Percentiles rank a stretch among this genome's conserved stretches.
Conservation (phyloP, 2,329 filamentous ascomycete species). For the Fusarium mundagurra region DNA sequence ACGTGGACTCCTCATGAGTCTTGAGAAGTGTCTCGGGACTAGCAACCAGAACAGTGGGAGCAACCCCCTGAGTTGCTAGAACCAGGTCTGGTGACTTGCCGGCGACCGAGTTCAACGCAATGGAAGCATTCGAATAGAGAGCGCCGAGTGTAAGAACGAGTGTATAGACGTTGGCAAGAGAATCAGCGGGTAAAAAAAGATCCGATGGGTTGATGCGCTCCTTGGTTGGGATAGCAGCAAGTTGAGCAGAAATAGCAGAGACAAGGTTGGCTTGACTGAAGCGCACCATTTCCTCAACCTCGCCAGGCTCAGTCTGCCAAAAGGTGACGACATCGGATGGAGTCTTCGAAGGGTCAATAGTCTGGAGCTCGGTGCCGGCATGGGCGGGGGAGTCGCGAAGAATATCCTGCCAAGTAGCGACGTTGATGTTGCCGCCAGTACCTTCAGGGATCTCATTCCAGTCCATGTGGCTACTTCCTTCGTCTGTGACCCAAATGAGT, state of each 20-base stretch:
- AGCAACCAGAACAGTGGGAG: slow-evolving; percentile 84
- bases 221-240: slow-evolving; percentile 76
- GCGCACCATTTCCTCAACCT: slow-evolving; percentile 76
- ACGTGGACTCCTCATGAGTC: slow-evolving; percentile 70
- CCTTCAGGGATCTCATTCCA: slow-evolving; percentile 90
- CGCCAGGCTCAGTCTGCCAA: slow-evolving; percentile 66
- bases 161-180: slow-evolving; percentile 81
- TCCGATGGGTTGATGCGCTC: slow-evolving; percentile 81
- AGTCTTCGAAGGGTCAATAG: slow-evolving; percentile 63
- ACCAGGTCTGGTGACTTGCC: slow-evolving; percentile 76
- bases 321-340: slow-evolving; percentile 71
- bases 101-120: slow-evolving; percentile 90
- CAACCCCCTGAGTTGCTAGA: slow-evolving; percentile 76
- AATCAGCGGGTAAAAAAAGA: slow-evolving; percentile 85
- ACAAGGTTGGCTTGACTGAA: slow-evolving; percentile 87
- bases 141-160: slow-evolving; percentile 83
- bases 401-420: slow-evolving; percentile 94
- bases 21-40: slow-evolving; percentile 77
- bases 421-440: slow-evolving; percentile 77
- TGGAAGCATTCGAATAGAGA: slow-evolving; percentile 83
- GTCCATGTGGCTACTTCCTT: slow-evolving; percentile 90
- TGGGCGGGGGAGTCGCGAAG: slow-evolving; percentile 73
- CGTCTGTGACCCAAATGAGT: slow-evolving; percentile 91
- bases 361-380: slow-evolving; percentile 71
- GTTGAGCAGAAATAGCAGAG: slow-evolving; percentile 83